phyloP scores from a whole-genome alignment of 257 asterid genomes.

The Solanum pinnatisectum region DNA sequence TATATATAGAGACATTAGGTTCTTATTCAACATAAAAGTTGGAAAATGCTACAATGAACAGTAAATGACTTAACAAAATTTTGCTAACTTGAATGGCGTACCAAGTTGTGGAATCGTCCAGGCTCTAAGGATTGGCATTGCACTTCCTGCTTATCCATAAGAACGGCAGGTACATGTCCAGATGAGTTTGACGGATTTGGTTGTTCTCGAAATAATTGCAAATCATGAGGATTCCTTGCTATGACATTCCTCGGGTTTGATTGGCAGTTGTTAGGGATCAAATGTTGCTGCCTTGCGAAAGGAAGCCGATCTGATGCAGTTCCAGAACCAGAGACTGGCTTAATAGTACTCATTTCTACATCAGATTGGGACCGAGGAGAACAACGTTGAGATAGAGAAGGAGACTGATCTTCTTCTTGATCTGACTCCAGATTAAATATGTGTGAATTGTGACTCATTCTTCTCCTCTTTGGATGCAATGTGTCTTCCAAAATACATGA shows the following conservation, averaged over 20 bases:
- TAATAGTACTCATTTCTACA: conserved; percentile 31
- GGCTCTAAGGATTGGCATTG: conserved; percentile 25
- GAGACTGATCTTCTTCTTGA: conserved; percentile 33
- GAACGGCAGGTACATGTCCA: conserved; percentile 1
- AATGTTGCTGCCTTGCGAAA: conserved; percentile 24
- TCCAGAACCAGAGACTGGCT: conserved; percentile 14
- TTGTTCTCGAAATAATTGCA: conserved; percentile 26
- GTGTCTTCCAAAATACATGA: conserved; percentile 31
- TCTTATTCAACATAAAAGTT: not conserved
- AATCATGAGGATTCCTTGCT: conserved; percentile 11
- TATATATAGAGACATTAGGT: not conserved
- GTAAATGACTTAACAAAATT: not conserved
- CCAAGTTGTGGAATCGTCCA: conserved; percentile 37
- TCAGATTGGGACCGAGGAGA: conserved; percentile 75
- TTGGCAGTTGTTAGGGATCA: conserved; percentile 16
- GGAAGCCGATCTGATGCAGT: conserved; percentile 31
- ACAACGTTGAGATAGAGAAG: conserved; percentile 46
- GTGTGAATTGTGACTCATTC: conserved; percentile 32
- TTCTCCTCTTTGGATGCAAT: conserved; percentile 66
- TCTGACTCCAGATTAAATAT: conserved; percentile 25
- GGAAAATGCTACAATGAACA: not conserved
- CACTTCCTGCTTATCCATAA: conserved; percentile 19
- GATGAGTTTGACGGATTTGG: conserved; percentile 13
- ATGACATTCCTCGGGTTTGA: conserved; percentile 10
- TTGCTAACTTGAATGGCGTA: not conserved